phyloP scores from a whole-genome alignment of 306 rosid genomes.

The Gynostemma pentaphyllum region DNA sequence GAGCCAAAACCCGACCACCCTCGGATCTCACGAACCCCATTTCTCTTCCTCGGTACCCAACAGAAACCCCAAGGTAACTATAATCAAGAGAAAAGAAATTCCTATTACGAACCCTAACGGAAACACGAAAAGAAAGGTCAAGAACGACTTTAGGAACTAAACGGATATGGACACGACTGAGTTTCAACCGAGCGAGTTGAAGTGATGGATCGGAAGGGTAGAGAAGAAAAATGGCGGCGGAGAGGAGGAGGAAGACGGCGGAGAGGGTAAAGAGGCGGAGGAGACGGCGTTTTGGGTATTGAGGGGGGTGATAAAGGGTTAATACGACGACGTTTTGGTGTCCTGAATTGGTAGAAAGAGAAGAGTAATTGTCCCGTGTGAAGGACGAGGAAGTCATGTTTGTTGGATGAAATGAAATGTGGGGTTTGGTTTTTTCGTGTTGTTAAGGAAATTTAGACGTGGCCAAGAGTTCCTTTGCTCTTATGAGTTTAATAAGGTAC shows the following conservation, averaged over 20 bases:
- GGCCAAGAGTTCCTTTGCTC: not conserved
- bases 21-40: slow-evolving; percentile 42
- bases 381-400: slow-evolving; percentile 37
- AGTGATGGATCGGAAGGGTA: slow-evolving; percentile 64
- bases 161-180: slow-evolving; percentile 40
- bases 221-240: slow-evolving; percentile 33
- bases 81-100: slow-evolving; percentile 65
- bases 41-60: slow-evolving; percentile 70
- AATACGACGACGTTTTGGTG: slow-evolving; percentile 57
- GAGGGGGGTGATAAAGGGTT: slow-evolving; percentile 20
- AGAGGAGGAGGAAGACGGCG: slow-evolving; percentile 22
- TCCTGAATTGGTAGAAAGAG: slow-evolving; percentile 29
- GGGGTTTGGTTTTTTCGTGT: not conserved
- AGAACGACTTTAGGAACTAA: slow-evolving; percentile 32
- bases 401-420: not conserved
- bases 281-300: not conserved
- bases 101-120: slow-evolving; percentile 40
- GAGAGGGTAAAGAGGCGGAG: slow-evolving; percentile 12
- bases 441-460: not conserved
- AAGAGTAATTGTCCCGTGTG: slow-evolving; percentile 28
- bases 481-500: no score
- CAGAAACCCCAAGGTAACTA: slow-evolving; percentile 32
- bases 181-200: slow-evolving; percentile 36
- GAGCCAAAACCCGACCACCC: slow-evolving; percentile 49
- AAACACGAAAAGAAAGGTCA: slow-evolving; percentile 54